Conservation (phyloP, 495 filamentous ascomycete species). For the Aspergillus carlsbadensis region DNA sequence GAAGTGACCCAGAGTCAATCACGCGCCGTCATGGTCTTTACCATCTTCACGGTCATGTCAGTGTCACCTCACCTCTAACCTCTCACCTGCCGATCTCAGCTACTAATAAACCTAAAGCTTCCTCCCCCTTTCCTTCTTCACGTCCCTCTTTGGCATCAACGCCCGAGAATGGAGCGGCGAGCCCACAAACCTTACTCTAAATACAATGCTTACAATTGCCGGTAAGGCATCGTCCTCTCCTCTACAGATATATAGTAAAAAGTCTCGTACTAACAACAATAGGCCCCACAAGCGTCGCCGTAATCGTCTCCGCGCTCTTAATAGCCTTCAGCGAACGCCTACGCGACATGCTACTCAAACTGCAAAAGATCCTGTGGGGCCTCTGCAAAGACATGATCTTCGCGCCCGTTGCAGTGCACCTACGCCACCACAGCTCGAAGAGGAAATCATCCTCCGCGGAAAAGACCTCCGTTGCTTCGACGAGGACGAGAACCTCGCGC, state of each 20-base stretch:
- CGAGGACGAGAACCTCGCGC: conserved; percentile 25
- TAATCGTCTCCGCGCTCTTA: conserved; percentile 43
- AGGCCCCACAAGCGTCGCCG: conserved; percentile 40
- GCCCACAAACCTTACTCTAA: conserved; percentile 27
- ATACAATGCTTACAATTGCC: conserved; percentile 37
- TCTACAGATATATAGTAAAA: conserved; percentile 1
- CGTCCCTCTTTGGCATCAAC: conserved; percentile 66
- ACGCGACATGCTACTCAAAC: conserved; percentile 28
- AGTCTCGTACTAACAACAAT: neutral
- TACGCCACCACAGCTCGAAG: conserved; percentile 18
- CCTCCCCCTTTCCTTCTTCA: conserved; percentile 66
- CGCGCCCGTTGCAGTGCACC: conserved; percentile 5
- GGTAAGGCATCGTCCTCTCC: conserved; percentile 16
- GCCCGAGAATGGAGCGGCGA: conserved; percentile 59
- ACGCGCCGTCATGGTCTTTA: conserved; percentile 67
- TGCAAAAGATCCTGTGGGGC: conserved; percentile 27
- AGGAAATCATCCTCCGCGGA: neutral
- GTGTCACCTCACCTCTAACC: conserved; percentile 40
- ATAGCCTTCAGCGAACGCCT: conserved; percentile 43
- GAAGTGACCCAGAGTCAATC: conserved; percentile 64
- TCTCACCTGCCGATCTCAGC: conserved; percentile 23
- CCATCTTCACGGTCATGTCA: conserved; percentile 66
- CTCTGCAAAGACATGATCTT: conserved; percentile 28
- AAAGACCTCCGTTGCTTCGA: conserved; percentile 17
- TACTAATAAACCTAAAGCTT: conserved; percentile 35